Percentiles rank a stretch among this genome's conserved stretches.
phyloP scores from a whole-genome alignment of 2,329 filamentous ascomycete genomes.

The Epicoccum sorghinum region DNA sequence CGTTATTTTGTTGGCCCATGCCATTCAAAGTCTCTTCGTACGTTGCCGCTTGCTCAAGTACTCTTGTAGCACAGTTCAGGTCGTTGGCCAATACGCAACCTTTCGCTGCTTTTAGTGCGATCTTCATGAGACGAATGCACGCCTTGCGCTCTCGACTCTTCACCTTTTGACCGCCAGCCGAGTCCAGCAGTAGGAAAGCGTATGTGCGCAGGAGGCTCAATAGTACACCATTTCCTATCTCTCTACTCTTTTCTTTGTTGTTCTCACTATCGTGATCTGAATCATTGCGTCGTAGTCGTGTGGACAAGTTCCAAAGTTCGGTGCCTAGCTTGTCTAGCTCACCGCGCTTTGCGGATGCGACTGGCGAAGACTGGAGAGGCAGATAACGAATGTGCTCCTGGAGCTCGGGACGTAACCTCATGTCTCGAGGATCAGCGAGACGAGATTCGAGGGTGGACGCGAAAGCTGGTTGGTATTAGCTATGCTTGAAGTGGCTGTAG shows the following conservation, averaged over 20 bases:
- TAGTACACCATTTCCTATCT: constrained; percentile 14
- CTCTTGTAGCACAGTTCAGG: constrained; percentile 62
- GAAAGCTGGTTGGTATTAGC: constrained; percentile 39
- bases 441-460: constrained; percentile 35
- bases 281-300: constrained; percentile 52
- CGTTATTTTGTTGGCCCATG: constrained; percentile 19
- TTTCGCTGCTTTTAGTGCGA: constrained; percentile 70
- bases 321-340: constrained; percentile 64
- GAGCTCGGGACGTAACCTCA: constrained; percentile 42
- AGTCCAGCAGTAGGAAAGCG: constrained; percentile 71
- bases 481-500: background rate
- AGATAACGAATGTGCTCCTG: constrained; percentile 52
- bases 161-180: constrained; percentile 27
- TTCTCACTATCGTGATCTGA: background rate
- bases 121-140: constrained; percentile 64
- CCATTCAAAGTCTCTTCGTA: constrained; percentile 47
- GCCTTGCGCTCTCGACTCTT: constrained; percentile 34
- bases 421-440: constrained; percentile 24
- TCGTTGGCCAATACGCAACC: constrained; percentile 67
- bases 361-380: constrained; percentile 32
- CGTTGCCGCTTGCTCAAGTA: constrained; percentile 68
- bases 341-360: constrained; percentile 45
- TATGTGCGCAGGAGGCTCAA: constrained; percentile 57
- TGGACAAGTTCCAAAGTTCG: constrained; percentile 71
- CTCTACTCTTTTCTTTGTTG: constrained; percentile 43